Base-by-base conservation (phyloP, 495 filamentous ascomycete genomes). In the Friedmanniomyces endolithicus region DNA sequence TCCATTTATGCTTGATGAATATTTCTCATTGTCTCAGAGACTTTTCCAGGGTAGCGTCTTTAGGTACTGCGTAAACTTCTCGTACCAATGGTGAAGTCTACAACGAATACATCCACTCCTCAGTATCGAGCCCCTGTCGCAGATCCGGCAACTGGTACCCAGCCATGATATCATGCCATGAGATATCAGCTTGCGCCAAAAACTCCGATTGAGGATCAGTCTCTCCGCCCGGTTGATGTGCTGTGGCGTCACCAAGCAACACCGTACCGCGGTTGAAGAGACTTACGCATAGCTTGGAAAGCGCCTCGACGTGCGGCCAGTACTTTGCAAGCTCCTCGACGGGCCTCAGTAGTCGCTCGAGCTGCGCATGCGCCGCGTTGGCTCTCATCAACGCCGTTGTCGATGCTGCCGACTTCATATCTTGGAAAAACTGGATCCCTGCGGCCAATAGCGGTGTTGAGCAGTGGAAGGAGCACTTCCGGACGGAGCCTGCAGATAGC, bases 131-230 rank as follows among this genome's bases (percentile, higher is more conserved):
- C 2, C 22, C 17, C n/a, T 50, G 48, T 17, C 48, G n/a, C 17
- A 50, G 48, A 50, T 50, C 48, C n/a, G 48, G 33, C 22, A 50
- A 20, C 27, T 33, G 48, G 27, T 50, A 50, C 7, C 48, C 48
- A 11, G 48, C 48, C 48, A 50, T 50, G 17, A 50, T 37, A 33
- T 50, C 48, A 6, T 33, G 48, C 48, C 22, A 50, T n/a, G 25
- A 27, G n/a, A 33, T 50, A 11, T 50, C 48, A 33, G 27, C 48
- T 14, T 50, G 25, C 12, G 17, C 17, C n/a, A 11, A 6, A 24
- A 7, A 16, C 45, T 14, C n/a, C 17, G 25, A 17, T 3, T 8
- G 2, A 8, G 6, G 25, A 11, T n/a, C 6, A 6, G n/a, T n/a
- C n/a, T n/a, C n/a, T 20, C 3, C 48, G n/a, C 16, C 25, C 7